Base-by-base conservation (phyloP, 106 monocot species). In the Narthecium ossifragum region DNA sequence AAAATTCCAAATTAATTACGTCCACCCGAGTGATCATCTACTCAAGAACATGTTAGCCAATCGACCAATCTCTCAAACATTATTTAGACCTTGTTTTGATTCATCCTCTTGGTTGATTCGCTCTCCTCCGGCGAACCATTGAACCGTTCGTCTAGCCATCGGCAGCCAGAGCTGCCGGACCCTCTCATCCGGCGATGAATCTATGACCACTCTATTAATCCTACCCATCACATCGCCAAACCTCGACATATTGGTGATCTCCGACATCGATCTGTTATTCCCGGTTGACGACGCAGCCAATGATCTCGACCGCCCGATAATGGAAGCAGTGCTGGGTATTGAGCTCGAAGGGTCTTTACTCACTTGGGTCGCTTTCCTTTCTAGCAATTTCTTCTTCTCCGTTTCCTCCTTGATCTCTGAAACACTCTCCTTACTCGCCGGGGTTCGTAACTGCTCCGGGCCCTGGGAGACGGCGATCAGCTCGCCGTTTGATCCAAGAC, bases 241-340 rank as follows among this genome's bases (percentile, higher is more conserved):
- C 71, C 92, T 80, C 21, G 77, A 38, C 23, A 84, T 11, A 31
- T 73, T 71, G 17, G 72, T 64, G 24, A 88, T 84, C 70, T 88
- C 84, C 57, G 88, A 88, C 89, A 94, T 81, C n/a, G 67, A 80
- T 40, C 79, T 60, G n/a, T 41, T n/a, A n/a, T 59, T 33, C 65
- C 78, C 4, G 60, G 25, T 71, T 66, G 53, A 9, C 14, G 62
- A 56, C 0, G 6, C 43, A 39, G 3, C 39, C 39, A 39, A 1
- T 18, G 43, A 43, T 18, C 14, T 43, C 43, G 43, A 7, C 43
- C n/a, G n/a, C n/a, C n/a, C n/a, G n/a, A n/a, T n/a, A n/a, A n/a
- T n/a, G n/a, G n/a, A n/a, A n/a, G n/a, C n/a, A n/a, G n/a, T n/a
- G n/a, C n/a, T 36, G 5, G 36, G 36, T 5, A 36, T 36, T 0